phyloP scores from a whole-genome alignment of 1,139 yeast species.

The Lipomyces yarrowii region DNA sequence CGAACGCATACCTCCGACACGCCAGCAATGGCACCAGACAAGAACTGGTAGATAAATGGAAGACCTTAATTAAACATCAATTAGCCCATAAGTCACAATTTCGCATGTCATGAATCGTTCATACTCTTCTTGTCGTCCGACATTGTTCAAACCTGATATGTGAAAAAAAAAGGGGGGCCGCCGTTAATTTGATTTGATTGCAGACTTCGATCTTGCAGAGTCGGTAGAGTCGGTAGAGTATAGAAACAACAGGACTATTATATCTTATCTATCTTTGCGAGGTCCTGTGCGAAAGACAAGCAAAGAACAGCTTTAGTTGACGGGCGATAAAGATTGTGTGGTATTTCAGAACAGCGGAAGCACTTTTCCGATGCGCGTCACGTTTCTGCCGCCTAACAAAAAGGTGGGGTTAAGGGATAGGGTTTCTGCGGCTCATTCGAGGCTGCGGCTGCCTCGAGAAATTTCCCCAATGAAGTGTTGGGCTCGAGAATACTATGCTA shows the following conservation, averaged over 20 bases:
- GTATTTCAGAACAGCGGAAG: too few relatives aligned
- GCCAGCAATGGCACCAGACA: conserved; percentile 97
- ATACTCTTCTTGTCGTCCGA: conserved; percentile 23
- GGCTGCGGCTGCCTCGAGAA: neutral
- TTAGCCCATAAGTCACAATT: neutral
- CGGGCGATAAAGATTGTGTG: too few relatives aligned
- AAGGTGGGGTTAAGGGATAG: neutral
- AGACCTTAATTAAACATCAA: conserved; percentile 39
- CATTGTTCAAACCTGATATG: conserved; percentile 4
- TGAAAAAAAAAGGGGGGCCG: neutral
- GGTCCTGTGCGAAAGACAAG: neutral
- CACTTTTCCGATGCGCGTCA: neutral
- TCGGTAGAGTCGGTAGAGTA: neutral
- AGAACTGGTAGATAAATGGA: conserved; percentile 88
- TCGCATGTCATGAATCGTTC: neutral
- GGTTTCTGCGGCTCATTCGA: neutral
- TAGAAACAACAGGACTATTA: neutral
- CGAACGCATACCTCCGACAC: conserved; percentile 68
- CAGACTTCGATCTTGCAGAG: neutral
- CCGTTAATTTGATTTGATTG: neutral
- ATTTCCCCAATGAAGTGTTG: too few relatives aligned
- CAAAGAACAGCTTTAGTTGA: neutral
- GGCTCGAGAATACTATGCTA: too few relatives aligned
- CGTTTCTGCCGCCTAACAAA: neutral
- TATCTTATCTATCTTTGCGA: neutral